A percentile compares a stretch with the other conserved stretches of the same genome.
Evolutionary conservation across 1,284 basidiomycete genomes (phyloP).

Genomic region (Boletus smithii): DNA sequence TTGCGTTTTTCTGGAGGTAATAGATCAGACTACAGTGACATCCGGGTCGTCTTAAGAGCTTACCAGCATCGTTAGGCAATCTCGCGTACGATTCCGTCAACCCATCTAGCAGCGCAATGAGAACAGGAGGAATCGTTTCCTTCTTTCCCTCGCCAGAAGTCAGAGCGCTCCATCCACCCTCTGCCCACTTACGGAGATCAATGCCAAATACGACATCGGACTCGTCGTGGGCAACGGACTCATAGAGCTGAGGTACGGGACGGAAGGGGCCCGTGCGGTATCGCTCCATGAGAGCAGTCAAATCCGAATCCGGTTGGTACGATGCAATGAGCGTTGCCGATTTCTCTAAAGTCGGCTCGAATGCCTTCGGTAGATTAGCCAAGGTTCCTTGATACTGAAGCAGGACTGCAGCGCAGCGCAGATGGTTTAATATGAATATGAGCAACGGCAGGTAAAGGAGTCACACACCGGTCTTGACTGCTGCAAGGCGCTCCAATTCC

Average conservation of each 20-base stretch:
- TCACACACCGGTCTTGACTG: conserved; percentile 72
- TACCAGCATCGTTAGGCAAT: conserved; percentile 62
- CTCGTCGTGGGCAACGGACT: conserved; percentile 76
- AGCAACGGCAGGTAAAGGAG: conserved; percentile 12
- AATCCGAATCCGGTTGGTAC: conserved; percentile 82
- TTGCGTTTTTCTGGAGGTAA: conserved; percentile 70
- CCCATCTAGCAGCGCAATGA: conserved; percentile 65
- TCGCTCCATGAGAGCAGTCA: conserved; percentile 80
- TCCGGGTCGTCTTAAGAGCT: conserved; percentile 23
- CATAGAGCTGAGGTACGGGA: conserved; percentile 79
- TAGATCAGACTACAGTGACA: conserved; percentile 5
- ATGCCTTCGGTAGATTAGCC: conserved; percentile 61
- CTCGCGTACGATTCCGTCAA: conserved; percentile 64
- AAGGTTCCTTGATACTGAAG: conserved; percentile 81
- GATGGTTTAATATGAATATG: not conserved
- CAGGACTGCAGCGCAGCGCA: conserved; percentile 49
- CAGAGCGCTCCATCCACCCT: conserved; percentile 61
- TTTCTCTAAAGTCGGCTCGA: conserved; percentile 63
- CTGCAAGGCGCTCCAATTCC: conserved; percentile 79
- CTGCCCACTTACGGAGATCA: conserved; percentile 84
- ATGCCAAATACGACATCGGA: conserved; percentile 86
- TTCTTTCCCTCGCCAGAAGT: conserved; percentile 54
- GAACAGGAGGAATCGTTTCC: conserved; percentile 68
- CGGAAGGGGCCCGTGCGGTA: conserved; percentile 89
- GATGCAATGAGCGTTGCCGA: conserved; percentile 74